phyloP scores from a whole-genome alignment of 345 rosid genomes.

The Aquilaria yunnanensis region DNA sequence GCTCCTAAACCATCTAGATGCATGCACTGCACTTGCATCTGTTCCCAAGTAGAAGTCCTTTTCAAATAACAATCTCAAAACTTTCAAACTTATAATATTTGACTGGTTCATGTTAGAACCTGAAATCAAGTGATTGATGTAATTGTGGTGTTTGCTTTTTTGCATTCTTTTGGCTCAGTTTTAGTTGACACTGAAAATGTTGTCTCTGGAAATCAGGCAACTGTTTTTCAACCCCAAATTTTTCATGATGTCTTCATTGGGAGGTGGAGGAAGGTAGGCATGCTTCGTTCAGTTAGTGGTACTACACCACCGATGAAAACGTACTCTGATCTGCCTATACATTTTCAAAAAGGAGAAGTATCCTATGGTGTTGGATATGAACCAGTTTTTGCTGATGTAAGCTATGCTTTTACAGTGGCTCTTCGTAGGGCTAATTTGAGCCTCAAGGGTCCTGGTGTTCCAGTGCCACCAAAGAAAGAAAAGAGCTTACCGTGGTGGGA shows the following conservation, averaged over 20 bases:
- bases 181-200: conserved; percentile 4
- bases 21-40: too few species aligned
- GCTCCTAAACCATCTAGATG: too few species aligned
- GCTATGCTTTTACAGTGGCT: conserved; percentile 91
- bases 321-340: conserved; percentile 63
- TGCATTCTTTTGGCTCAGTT: too few species aligned
- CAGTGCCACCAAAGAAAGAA: conserved; percentile 64
- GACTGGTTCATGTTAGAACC: too few species aligned
- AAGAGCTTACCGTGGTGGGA: conserved; percentile 97
- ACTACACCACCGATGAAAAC: conserved; percentile 89
- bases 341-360: conserved; percentile 63
- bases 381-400: conserved; percentile 80
- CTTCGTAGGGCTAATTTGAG: conserved; percentile 92
- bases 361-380: conserved; percentile 89
- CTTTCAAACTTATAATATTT: too few species aligned
- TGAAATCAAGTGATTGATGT: too few species aligned
- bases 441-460: conserved; percentile 44
- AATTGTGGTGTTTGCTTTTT: too few species aligned
- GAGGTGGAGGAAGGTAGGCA: conserved; percentile 81
- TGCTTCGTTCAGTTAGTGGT: conserved; percentile 87
- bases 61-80: too few species aligned
- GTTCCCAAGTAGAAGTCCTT: too few species aligned
- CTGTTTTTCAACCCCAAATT: conserved; percentile 81
- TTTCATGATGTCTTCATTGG: conserved; percentile 77
- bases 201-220: conserved; percentile 52